phyloP scores from a whole-genome alignment of 129 eudicot species.

The Lonicera japonica region DNA sequence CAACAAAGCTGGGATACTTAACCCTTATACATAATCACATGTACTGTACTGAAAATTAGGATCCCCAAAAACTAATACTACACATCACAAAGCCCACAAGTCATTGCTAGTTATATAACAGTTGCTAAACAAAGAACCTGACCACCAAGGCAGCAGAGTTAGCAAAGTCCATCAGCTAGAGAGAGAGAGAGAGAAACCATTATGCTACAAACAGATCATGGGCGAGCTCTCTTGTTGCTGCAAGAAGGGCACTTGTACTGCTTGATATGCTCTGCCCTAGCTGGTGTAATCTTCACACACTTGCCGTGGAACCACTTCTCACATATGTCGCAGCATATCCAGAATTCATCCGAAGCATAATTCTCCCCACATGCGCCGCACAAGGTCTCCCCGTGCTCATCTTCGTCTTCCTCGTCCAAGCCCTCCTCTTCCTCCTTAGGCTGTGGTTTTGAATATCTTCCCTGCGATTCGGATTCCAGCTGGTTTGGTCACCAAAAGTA shows the following conservation, averaged over 20 bases:
- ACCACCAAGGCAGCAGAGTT: constrained; percentile 3
- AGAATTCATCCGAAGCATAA: constrained; percentile 62
- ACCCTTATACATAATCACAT: too few relatives aligned
- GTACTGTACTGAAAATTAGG: too few relatives aligned
- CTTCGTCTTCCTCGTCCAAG: constrained; percentile 61
- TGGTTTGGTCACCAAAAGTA: constrained; percentile 11
- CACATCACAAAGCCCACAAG: too few relatives aligned
- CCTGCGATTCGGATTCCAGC: constrained; percentile 35
- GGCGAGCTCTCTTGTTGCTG: constrained; percentile 66
- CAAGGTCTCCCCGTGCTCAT: constrained; percentile 62
- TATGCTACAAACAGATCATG: too few relatives aligned
- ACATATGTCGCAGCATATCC: constrained; percentile 82
- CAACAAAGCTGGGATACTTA: too few relatives aligned
- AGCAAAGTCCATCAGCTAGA: constrained; percentile 5
- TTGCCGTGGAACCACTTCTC: constrained; percentile 82
- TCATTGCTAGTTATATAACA: too few relatives aligned
- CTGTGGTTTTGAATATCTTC: constrained; percentile 37
- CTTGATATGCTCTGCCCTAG: constrained; percentile 79
- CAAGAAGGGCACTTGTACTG: constrained; percentile 76
- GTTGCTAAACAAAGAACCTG: neutral
- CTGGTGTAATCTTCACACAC: constrained; percentile 84
- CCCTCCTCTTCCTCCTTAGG: constrained; percentile 42
- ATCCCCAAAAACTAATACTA: too few relatives aligned
- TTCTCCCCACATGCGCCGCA: constrained; percentile 68
- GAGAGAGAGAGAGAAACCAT: too few relatives aligned